A percentile compares a stretch with the other conserved stretches of the same genome.
Conservation (phyloP, 495 filamentous ascomycete genomes). For the Elasticomyces elasticus region DNA sequence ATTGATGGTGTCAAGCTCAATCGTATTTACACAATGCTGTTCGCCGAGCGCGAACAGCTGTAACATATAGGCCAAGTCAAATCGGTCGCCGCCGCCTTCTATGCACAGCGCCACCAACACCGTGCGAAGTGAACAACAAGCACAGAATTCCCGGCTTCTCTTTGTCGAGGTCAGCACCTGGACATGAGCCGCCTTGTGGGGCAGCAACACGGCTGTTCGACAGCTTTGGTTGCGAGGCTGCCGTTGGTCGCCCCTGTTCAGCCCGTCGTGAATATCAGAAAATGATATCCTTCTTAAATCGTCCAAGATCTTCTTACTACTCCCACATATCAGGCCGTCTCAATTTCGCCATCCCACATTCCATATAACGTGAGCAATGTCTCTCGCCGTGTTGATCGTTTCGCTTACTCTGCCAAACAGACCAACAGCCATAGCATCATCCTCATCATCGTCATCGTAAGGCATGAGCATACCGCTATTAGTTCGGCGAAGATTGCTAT, state of each 20-base stretch:
- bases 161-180: too few relatives aligned
- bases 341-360: slow-evolving; percentile 81
- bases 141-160: too few relatives aligned
- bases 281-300: background rate
- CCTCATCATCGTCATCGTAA: slow-evolving; percentile 61
- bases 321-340: too few relatives aligned
- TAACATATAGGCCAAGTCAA: background rate
- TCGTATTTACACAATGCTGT: too few relatives aligned
- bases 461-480: slow-evolving; percentile 81
- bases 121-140: background rate
- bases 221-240: background rate
- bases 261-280: background rate
- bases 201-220: too few relatives aligned
- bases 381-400: slow-evolving; percentile 89
- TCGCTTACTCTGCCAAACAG: slow-evolving; percentile 79
- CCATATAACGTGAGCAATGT: slow-evolving; percentile 53
- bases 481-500: slow-evolving; percentile 51
- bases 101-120: background rate
- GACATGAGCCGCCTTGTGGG: too few relatives aligned
- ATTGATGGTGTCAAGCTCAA: too few relatives aligned
- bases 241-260: background rate
- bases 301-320: too few relatives aligned
- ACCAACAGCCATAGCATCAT: slow-evolving; percentile 45
- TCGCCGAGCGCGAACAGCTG: too few relatives aligned
- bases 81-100: background rate